Evolutionary conservation across 768 basidiomycete genomes (phyloP), one percentile per base, ranked within the genome.

Genomic region (Coprinellus micaceus): DNA sequence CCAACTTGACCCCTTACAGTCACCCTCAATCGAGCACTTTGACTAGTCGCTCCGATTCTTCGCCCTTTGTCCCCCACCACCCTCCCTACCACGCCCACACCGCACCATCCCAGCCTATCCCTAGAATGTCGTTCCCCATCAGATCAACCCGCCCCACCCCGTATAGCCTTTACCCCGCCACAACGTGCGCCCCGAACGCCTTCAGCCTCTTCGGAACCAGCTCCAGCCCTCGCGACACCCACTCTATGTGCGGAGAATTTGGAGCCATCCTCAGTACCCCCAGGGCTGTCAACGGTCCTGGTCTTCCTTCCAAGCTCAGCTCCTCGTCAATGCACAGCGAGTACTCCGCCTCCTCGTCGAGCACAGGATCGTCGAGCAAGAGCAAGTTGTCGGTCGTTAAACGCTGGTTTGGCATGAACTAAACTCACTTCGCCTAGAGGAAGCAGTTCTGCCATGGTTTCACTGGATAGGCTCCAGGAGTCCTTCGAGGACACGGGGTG

Each of bases 21-120:
- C 45, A 21, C 9, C 24, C 33, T 26, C 30, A 46, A 52, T 57
- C 56, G 56, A 56, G 58, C 58, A 48, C 58, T 56, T 60, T 60
- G 58, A 60, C 41, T 60, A 60, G 58, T 60, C 51, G 58, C 58
- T 56, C 26, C 47, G 54, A 55, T 59, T 56, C 43, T 28, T 24
- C 28, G n/a, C 25, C 19, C 13, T 41, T 36, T 40, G 37, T 48
- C 33, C 51, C 24, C 29, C 28, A 13, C 36, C 22, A 24, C 28
- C 21, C n/a, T 19, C 40, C 30, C 37, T 10, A 36, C n/a, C 25
- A 33, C 54, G 15, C 36, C 9, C 36, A 37, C 36, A n/a, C 36
- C 9, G 9, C 36, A 37, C 36, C 36, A 37, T 37, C 36, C 36
- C n/a, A n/a, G n/a, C n/a, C n/a, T n/a, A n/a, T 37, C 17, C 17